Evolutionary conservation across 176 grass and related monocot genomes (phyloP).

Genomic region (maize (Zea mays)): Zm-B73-REFERENCE-NAM-5.0 NC_050104.1:145573501-145574000

Average conservation of each 20-base stretch:
- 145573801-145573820: background rate
- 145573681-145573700: background rate
- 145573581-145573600: too few species aligned
- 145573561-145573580: too few species aligned
- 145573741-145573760: background rate
- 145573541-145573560: too few species aligned
- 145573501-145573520: too few species aligned
- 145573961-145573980: background rate
- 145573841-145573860: background rate
- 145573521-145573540: too few species aligned
- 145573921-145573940: background rate
- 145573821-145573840: background rate
- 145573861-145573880: background rate
- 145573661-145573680: slow-evolving; percentile 59
- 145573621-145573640: too few species aligned
- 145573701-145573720: background rate
- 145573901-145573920: background rate
- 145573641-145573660: slow-evolving; percentile 84
- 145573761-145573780: background rate
- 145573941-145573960: background rate
- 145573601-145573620: too few species aligned
- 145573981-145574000: background rate
- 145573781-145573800: background rate
- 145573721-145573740: background rate
- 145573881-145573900: background rate